Evolutionary conservation across 371 early-diverging fungal species (phyloP), one percentile per base, ranked within the genome.

Genomic region (Nematocida minor): DNA sequence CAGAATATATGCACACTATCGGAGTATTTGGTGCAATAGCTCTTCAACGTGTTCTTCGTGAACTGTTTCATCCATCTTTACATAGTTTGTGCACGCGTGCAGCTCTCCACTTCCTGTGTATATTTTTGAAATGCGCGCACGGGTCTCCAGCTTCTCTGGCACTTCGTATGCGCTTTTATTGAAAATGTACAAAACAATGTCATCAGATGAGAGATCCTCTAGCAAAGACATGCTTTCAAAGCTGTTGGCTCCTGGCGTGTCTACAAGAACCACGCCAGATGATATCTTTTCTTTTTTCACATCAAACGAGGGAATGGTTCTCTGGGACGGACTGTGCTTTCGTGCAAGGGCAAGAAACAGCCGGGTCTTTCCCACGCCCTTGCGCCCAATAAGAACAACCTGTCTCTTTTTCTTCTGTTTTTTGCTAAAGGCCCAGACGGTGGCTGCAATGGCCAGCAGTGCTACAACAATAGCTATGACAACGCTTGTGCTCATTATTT

Each of bases 311-410:
- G 77, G 77, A 42, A 74, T 25, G 7, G 64, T 74, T 20, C 31
- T 48, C 7, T 25, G 22, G 31, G 14, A 31, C 27, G 20, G 16
- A 9, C 11, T 29, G 42, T 46, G 9, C 22, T 63, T 64, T 16
- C 48, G 9, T 4, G 63, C n/a, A 18, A 74, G 49, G 20, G 41
- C 41, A 22, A 62, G 36, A 36, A 74, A 62, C 20, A 74, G 49
- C 46, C 40, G 62, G 4, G 77, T 74, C 49, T 74, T 74, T 40
- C 77, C 77, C 44, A 42, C 53, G 51, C 64, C 64, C 25, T 60
- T 42, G 32, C 22, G 16, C n/a, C 77, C 77, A 6, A 53, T 62
- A 2, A 70, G 11, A 44, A 70, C 31, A 27, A 62, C 41, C 41
- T 32, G 36, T 44, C 48, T 60, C 22, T 14, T 27, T 22, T 60